Conservation (phyloP, 2,329 filamentous ascomycete species). For the Cytospora piceicola region DNA sequence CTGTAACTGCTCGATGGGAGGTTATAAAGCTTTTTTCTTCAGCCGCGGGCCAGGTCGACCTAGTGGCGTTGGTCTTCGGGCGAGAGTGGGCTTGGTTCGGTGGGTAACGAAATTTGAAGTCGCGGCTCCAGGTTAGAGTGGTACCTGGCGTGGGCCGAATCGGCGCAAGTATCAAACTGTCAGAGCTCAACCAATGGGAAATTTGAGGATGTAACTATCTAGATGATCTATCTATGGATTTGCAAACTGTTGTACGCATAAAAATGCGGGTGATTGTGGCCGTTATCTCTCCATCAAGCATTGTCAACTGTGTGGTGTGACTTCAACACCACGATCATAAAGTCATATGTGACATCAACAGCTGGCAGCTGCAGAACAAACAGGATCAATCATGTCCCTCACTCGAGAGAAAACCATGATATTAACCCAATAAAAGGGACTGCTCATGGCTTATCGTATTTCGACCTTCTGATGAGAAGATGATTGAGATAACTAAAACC, state of each 20-base stretch:
- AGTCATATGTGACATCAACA: not conserved
- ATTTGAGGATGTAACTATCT: slow-evolving; percentile 24
- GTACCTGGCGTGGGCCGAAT: slow-evolving; percentile 22
- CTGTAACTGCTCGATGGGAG: not conserved
- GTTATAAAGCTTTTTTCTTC: slow-evolving; percentile 24
- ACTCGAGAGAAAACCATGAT: not conserved
- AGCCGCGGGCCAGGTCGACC: slow-evolving; percentile 4
- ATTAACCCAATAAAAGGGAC: not conserved
- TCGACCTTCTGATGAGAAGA: slow-evolving; percentile 7
- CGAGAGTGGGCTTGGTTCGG: slow-evolving; percentile 10
- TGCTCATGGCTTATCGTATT: not conserved
- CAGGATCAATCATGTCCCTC: slow-evolving; percentile 5
- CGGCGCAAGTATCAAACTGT: not conserved
- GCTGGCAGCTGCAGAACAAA: not conserved
- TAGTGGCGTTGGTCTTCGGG: slow-evolving; percentile 19
- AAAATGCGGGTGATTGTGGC: slow-evolving; percentile 18
- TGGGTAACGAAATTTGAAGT: slow-evolving; percentile 22
- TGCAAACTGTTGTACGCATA: slow-evolving; percentile 30
- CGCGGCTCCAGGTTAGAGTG: slow-evolving; percentile 22
- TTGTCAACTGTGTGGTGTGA: slow-evolving; percentile 13
- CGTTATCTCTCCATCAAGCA: not conserved
- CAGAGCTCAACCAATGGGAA: slow-evolving; percentile 19
- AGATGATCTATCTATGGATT: slow-evolving; percentile 23
- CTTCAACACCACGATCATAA: not conserved
- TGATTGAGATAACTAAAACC: not conserved